Base-by-base conservation (phyloP, 164 flowering plant genomes). In the Magnolia officinalis region DNA sequence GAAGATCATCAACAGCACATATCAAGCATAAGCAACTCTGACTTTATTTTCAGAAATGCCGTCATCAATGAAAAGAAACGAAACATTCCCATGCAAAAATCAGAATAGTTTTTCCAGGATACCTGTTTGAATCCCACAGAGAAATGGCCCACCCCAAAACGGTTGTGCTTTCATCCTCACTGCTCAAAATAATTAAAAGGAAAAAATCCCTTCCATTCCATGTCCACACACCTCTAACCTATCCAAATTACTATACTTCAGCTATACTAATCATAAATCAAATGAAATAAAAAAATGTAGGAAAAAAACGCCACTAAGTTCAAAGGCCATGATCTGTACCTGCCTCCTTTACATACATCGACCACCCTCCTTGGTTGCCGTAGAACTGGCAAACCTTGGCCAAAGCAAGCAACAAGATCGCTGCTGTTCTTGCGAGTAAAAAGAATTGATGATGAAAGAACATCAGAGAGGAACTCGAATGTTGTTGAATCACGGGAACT, bases 401-500 rank as follows among this genome's bases (percentile, higher is more conserved):
- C 29, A 21, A 23, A 24, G 21, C 69, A 66, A 13, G 29, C 16
- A 24, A 24, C 69, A 66, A 4, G 69, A 66, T 13, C 13, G 16
- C 31, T 21, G 24, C 21, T 21, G 14, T n/a, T 63, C 24, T 24
- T 23, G 68, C 6, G n/a, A 26, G 71, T 8, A 4, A 37, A 31
- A 31, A 29, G 71, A 64, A 64, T n/a, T n/a, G 24, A 64, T 16
- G 67, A 64, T 10, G 4, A 19, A 59, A 59, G 63, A 59, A 13
- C 63, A 59, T 59, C 63, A 59, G 16, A 59, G 16, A 19, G 63
- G 63, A 13, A 4, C 16, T 59, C n/a, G n/a, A 8, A 65, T 37
- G 45, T 37, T 37, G 61, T 55, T 55, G 66, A 11, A 75, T 91
- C 84, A 91, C 21, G 94, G 92, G 79, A 92, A 87, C 71, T 82